Evolutionary conservation across 805 yeast genomes (phyloP).

Genomic region (Zygosaccharomyces kombuchaensis): DNA sequence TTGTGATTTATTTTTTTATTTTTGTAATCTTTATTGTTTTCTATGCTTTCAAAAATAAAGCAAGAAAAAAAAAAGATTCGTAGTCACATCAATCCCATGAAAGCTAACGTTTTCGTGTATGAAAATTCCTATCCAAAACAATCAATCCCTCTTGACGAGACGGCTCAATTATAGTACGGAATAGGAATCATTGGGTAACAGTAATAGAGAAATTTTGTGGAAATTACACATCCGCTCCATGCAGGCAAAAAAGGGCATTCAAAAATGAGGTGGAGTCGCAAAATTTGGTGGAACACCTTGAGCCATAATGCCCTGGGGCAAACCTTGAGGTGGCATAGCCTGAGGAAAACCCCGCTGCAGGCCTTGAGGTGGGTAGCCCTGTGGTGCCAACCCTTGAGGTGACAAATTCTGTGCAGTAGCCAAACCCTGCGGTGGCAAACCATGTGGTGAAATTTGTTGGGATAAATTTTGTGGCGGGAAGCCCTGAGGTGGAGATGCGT

Average conservation of each 20-base stretch:
- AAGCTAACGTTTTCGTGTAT: neutral
- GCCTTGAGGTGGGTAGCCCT: constrained; percentile 1
- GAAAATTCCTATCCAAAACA: too few relatives aligned
- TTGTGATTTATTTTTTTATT: neutral
- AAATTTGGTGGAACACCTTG: constrained; percentile 12
- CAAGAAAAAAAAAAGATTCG: neutral
- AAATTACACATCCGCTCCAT: neutral
- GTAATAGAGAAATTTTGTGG: neutral
- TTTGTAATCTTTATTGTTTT: neutral
- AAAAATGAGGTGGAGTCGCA: constrained; percentile 10
- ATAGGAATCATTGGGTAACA: neutral
- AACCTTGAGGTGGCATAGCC: constrained; percentile 1
- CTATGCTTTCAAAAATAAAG: neutral
- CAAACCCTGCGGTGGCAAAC: constrained; percentile 12
- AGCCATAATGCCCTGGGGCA: constrained; percentile 3
- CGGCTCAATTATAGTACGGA: neutral
- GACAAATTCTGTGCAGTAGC: constrained; percentile 4
- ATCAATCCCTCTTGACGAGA: neutral
- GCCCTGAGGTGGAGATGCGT: constrained; percentile 27
- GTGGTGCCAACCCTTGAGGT: constrained; percentile 7
- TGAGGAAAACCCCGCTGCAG: constrained; percentile 2
- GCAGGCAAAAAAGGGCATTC: neutral
- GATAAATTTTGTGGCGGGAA: constrained; percentile 13
- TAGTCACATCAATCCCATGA: neutral
- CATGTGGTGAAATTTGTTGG: constrained; percentile 9